A percentile compares a stretch with the other conserved stretches of the same genome.
Conservation (phyloP, 225 moss, liverwort and hornwort species). For the Anthoceros angustus region DNA sequence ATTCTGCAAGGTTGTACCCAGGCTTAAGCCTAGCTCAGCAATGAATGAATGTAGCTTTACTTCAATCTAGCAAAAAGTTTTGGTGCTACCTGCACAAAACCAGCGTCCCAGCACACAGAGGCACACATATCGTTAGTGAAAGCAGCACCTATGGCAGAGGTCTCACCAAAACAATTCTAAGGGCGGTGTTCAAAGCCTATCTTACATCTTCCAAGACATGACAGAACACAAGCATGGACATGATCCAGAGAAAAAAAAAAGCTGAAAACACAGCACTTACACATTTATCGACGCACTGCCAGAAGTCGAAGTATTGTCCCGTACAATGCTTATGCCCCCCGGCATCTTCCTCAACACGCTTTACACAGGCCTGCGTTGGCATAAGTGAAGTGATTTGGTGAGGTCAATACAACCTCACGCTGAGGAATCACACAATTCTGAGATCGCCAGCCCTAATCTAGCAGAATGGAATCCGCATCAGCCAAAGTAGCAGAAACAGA, state of each 20-base stretch:
- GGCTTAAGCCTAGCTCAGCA: constrained; percentile 2
- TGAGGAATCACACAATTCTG: too few species aligned
- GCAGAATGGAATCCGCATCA: background rate
- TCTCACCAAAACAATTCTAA: background rate
- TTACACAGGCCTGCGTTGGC: constrained; percentile 32
- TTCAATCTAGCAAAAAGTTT: constrained; percentile 42
- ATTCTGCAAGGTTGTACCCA: background rate
- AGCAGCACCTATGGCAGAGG: background rate
- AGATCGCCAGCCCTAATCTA: background rate
- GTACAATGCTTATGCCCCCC: constrained; percentile 43
- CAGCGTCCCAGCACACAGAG: background rate
- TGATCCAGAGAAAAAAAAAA: too few species aligned
- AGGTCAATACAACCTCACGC: background rate
- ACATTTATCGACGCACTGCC: constrained; percentile 55
- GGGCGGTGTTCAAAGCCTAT: too few species aligned
- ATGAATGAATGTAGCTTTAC: constrained; percentile 10
- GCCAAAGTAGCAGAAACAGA: background rate
- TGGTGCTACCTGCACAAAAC: constrained; percentile 30
- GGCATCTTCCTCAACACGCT: constrained; percentile 37
- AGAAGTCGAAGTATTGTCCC: constrained; percentile 51
- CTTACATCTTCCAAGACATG: too few species aligned
- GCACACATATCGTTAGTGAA: background rate
- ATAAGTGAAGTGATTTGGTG: background rate
- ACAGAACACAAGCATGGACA: too few species aligned
- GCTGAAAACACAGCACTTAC: constrained; percentile 14